Evolutionary conservation across 371 early-diverging fungal species (phyloP), one percentile per base, ranked within the genome.

Genomic region (Mortierella sp.): DNA sequence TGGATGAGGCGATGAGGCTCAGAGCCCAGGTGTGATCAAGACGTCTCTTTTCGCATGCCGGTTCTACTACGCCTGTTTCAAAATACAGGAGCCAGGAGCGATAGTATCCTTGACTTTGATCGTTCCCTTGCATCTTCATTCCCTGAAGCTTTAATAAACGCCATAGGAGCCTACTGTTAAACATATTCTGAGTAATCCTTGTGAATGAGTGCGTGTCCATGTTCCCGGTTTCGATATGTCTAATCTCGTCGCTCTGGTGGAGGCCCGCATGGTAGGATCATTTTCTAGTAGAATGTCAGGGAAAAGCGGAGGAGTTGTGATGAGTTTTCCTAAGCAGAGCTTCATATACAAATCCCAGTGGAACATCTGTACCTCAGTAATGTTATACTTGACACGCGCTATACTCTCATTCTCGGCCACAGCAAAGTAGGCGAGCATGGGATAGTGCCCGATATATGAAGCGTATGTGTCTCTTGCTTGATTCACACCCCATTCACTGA

Each of bases 331-430:
- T 57, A 28, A 39, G 39, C 14, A 14, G 39, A 27, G 1, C 9
- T 56, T 14, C 18, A 3, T 2, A 6, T 10, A 18, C 18, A 3
- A 18, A 16, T 53, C 19, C 8, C 46, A 19, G 46, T 19, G 39
- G n/a, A n/a, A n/a, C n/a, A n/a, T 24, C 24, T 23, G 48, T 81
- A 93, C 93, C 88, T 93, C 89, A 43, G 93, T 58, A 53, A 93
- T 69, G 43, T 91, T 91, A 67, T 83, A 83, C 67, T 89, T 88
- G 48, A 89, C 86, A 41, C 96, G 81, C 14, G 89, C 93, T 34
- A 90, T 86, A 58, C 89, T 87, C 71, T 96, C 95, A 74, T 94
- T 93, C 79, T 95, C 94, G 3, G 94, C 94, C 16, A 95, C 87
- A 19, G 94, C 87, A 71, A 94, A 85, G 78, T 92, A 93, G 19